Base-by-base conservation (phyloP, 1,139 yeast genomes). In the Blastobotrys illinoisensis region DNA sequence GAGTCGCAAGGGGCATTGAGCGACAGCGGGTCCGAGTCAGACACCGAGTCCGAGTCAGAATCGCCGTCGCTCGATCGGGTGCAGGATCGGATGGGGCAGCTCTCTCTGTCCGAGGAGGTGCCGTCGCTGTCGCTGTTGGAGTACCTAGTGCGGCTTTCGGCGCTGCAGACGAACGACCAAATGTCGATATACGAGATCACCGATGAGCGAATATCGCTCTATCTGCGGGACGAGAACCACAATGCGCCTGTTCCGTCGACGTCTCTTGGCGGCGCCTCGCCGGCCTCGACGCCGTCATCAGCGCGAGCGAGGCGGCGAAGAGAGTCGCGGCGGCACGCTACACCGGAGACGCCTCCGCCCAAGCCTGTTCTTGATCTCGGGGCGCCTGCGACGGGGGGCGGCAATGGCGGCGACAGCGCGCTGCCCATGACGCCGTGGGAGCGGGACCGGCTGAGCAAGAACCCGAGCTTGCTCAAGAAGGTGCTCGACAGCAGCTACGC, bases 161-260 rank as follows among this genome's bases (percentile, higher is more conserved):
- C 85, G 0, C 71, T 87, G 20, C 91, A 88, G 65, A 73, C 79
- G 18, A 79, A 75, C 59, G 93, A 87, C 62, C 83, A 80, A 57
- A 73, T 70, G 28, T 73, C 84, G 0, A 70, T 86, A 7, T 67
- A 82, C 20, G 72, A 79, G 2, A 79, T 84, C 11, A 78, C 79
- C 16, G 95, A 88, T 66, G 95, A 87, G 65, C 77, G 86, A 20
- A 71, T 88, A 18, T 71, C 85, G 9, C 65, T 83, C 1, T 87
- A 85, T 62, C 70, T 88, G 32, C 78, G 80, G 50, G 90, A 87
- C 62, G 88, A 84, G 44, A 20, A 21, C 47, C 47, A 23, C 18
- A 9, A 6, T 7, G 47, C 47, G 14, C 7, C 28, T 5, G 47
- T 24, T 14, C 16, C 43, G 20, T 18, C 49, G 4, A 6, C 50